Conservation (phyloP, 805 yeast genomes). For the Nakazawaea ernobii region DNA sequence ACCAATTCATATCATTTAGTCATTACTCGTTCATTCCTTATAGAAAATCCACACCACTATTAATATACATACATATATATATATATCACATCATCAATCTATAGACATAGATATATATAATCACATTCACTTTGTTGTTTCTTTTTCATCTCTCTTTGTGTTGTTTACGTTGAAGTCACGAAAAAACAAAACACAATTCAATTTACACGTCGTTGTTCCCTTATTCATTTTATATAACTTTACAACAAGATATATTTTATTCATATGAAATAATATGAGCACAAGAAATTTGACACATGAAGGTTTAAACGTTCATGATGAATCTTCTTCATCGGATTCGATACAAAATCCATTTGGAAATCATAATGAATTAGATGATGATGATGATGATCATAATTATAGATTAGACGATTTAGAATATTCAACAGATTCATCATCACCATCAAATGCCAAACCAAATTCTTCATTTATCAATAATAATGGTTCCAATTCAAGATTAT, state of each 20-base stretch:
- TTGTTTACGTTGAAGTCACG: no score
- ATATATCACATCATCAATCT: no score
- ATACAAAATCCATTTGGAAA: constrained; percentile 3
- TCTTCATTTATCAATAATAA: background rate
- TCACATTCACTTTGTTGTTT: background rate
- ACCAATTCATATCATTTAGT: no score
- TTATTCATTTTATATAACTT: no score
- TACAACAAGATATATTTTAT: background rate
- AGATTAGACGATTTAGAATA: constrained; percentile 5
- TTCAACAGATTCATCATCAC: background rate
- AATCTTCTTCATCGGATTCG: constrained; percentile 4
- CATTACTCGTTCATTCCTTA: no score
- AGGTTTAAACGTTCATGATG: background rate
- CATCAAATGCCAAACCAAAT: background rate
- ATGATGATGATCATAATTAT: background rate
- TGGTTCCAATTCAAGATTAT: background rate
- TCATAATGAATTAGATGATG: background rate
- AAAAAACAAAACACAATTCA: no score
- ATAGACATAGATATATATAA: background rate
- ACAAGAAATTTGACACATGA: constrained; percentile 7
- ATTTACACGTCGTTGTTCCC: no score
- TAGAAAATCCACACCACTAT: no score
- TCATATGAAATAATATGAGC: background rate
- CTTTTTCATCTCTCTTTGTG: no score
- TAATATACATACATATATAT: no score